Evolutionary conservation across 768 basidiomycete genomes (phyloP).

Genomic region (Podaxis pistillaris): DNA sequence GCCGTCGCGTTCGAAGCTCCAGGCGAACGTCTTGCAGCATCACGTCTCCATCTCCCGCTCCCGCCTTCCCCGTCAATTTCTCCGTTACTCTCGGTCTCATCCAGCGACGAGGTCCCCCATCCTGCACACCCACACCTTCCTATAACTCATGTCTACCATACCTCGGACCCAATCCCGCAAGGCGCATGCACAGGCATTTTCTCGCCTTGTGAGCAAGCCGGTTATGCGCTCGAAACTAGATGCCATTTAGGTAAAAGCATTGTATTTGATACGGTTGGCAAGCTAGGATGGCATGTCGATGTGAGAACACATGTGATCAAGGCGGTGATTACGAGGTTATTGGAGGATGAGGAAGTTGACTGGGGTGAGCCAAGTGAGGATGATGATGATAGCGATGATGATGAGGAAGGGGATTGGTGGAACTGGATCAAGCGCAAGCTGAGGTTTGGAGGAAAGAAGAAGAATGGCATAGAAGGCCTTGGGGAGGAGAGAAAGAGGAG

Average conservation of each 20-base stretch:
- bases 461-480: constrained; percentile 30
- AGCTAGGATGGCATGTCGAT: constrained; percentile 80
- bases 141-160: constrained; percentile 84
- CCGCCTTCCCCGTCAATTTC: constrained; percentile 58
- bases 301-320: constrained; percentile 74
- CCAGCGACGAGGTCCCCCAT: constrained; percentile 10
- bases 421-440: constrained; percentile 6
- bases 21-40: constrained; percentile 68
- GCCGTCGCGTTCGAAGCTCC: constrained; percentile 91
- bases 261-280: constrained; percentile 83
- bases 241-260: constrained; percentile 92
- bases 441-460: constrained; percentile 19
- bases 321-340: constrained; percentile 62
- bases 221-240: constrained; percentile 82
- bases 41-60: constrained; percentile 83
- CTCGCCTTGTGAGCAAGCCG: constrained; percentile 77
- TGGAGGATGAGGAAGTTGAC: constrained; percentile 48
- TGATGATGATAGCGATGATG: constrained; percentile 21
- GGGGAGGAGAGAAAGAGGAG: constrained; percentile 25
- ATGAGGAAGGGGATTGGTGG: constrained; percentile 30
- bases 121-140: constrained; percentile 42
- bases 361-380: constrained; percentile 37
- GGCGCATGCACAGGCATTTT: constrained; percentile 74
- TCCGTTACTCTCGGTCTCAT: not conserved
- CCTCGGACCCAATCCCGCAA: constrained; percentile 90